Evolutionary conservation across 2,329 filamentous ascomycete genomes (phyloP).

Genomic region (Arachnopeziza araneosa): DNA sequence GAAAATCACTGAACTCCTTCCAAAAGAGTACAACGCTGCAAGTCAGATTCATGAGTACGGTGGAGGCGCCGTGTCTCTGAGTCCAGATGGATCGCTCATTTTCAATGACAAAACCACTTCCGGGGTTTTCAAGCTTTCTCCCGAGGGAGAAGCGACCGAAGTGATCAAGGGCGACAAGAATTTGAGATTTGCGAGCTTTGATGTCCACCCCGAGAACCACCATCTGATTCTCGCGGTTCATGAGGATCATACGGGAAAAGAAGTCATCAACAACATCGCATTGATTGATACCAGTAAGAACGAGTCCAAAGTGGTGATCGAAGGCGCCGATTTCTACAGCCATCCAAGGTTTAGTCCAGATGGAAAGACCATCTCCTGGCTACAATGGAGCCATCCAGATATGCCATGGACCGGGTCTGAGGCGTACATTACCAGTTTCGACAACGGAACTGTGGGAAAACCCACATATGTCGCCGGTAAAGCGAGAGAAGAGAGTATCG

Average conservation of each 20-base stretch:
- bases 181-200: constrained; percentile 43
- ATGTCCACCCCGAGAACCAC: constrained; percentile 32
- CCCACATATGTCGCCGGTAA: constrained; percentile 37
- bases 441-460: constrained; percentile 31
- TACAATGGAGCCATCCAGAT: constrained; percentile 49
- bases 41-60: constrained; percentile 50
- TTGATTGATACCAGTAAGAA: constrained; percentile 24
- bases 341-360: constrained; percentile 44
- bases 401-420: constrained; percentile 46
- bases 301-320: constrained; percentile 34
- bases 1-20: constrained; percentile 11
- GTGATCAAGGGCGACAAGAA: constrained; percentile 27
- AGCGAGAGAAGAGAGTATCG: constrained; percentile 37
- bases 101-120: constrained; percentile 41
- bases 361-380: constrained; percentile 43
- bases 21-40: constrained; percentile 37
- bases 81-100: constrained; percentile 37
- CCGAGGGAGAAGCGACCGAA: constrained; percentile 12
- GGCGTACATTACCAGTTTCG: constrained; percentile 41
- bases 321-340: constrained; percentile 48
- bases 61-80: constrained; percentile 39
- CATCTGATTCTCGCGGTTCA: constrained; percentile 45
- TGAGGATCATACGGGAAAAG: constrained; percentile 41
- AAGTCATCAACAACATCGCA: constrained; percentile 26
- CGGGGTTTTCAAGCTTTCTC: constrained; percentile 39